Conservation (phyloP, 1,284 basidiomycete species). For the Schizophyllum commune region DNA sequence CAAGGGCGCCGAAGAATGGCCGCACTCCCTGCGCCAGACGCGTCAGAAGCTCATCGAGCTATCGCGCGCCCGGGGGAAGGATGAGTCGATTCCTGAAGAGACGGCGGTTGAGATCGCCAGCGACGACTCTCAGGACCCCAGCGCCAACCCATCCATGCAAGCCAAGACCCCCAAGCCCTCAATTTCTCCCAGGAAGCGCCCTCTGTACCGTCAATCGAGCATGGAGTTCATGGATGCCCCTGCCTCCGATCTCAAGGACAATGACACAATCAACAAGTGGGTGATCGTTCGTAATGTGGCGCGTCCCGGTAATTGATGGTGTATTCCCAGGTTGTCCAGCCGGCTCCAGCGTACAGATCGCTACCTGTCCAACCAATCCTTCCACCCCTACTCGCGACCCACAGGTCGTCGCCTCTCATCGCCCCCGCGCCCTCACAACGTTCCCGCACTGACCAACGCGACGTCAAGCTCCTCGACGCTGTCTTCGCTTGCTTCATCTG, state of each 20-base stretch:
- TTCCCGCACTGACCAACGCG: slow-evolving; percentile 38
- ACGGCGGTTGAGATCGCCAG: slow-evolving; percentile 21
- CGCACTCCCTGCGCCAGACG: slow-evolving; percentile 70
- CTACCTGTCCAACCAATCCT: slow-evolving; percentile 38
- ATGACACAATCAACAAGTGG: slow-evolving; percentile 49
- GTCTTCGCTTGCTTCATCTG: slow-evolving; percentile 33
- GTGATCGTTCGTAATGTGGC: slow-evolving; percentile 25
- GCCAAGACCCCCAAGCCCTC: slow-evolving; percentile 32
- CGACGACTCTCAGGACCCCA: slow-evolving; percentile 19
- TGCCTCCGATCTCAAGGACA: slow-evolving; percentile 40
- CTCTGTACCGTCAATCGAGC: slow-evolving; percentile 70
- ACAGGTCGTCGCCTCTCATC: slow-evolving; percentile 28
- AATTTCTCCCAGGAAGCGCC: slow-evolving; percentile 30
- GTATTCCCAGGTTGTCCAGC: slow-evolving; percentile 46
- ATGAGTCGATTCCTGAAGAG: slow-evolving; percentile 35
- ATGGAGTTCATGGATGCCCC: slow-evolving; percentile 69
- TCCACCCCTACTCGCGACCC: slow-evolving; percentile 52
- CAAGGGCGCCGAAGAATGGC: slow-evolving; percentile 70
- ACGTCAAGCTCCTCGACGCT: slow-evolving; percentile 63
- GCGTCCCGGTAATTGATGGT: slow-evolving; percentile 1
- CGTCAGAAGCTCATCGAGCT: slow-evolving; percentile 73
- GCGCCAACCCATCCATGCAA: slow-evolving; percentile 22
- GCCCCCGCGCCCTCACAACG: slow-evolving; percentile 27
- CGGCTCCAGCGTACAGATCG: slow-evolving; percentile 63
- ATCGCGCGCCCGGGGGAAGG: slow-evolving; percentile 53